A percentile compares a stretch with the other conserved stretches of the same genome.
Evolutionary conservation across 2,329 filamentous ascomycete species (phyloP).

Genomic region (Escovopsis sp.): DNA sequence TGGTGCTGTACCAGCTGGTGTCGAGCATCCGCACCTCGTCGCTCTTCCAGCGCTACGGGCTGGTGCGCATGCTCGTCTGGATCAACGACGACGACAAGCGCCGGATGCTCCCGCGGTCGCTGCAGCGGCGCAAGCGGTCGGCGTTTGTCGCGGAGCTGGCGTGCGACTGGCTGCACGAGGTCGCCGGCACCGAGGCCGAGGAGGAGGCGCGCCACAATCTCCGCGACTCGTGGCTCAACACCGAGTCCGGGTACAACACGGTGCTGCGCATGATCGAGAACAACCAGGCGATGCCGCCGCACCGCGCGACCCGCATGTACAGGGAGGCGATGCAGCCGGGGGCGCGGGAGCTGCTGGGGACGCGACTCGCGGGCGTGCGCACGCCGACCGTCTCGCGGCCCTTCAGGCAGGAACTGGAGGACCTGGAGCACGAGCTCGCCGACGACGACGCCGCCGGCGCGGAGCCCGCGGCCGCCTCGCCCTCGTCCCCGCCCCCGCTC

Average conservation of each 20-base stretch:
- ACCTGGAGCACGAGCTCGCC: constrained; percentile 17
- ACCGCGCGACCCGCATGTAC: constrained; percentile 24
- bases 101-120: constrained; percentile 42
- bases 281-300: constrained; percentile 28
- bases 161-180: constrained; percentile 43
- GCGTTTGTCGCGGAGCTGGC: constrained; percentile 45
- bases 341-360: constrained; percentile 6
- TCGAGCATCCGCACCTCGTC: constrained; percentile 39
- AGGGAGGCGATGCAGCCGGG: constrained; percentile 11
- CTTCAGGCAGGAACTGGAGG: constrained; percentile 27
- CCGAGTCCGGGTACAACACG: constrained; percentile 25
- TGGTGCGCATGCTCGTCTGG: constrained; percentile 69
- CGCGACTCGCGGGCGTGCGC: constrained; percentile 16
- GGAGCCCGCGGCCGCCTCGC: background rate
- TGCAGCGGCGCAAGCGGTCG: constrained; percentile 39
- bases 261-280: constrained; percentile 31
- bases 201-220: constrained; percentile 15
- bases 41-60: constrained; percentile 61
- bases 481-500: too few species aligned
- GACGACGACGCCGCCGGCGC: constrained; percentile 3
- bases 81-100: constrained; percentile 44
- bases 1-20: constrained; percentile 49
- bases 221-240: constrained; percentile 34
- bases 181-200: constrained; percentile 30
- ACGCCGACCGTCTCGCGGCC: constrained; percentile 21